phyloP scores from a whole-genome alignment of 1,284 basidiomycete genomes.

The Ceratobasidium sp. region DNA sequence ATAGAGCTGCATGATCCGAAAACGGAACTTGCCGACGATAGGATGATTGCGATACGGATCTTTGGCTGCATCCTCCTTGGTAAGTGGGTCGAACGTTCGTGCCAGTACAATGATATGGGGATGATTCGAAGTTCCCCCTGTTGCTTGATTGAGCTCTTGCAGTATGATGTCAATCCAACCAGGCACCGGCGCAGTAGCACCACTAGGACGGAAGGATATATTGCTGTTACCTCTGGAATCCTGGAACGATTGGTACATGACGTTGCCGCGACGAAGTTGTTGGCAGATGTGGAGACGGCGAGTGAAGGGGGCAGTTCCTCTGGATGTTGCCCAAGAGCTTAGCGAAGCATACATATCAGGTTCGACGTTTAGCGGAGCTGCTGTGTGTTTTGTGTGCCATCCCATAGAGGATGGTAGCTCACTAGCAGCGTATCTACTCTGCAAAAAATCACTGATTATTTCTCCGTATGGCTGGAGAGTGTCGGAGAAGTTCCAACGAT shows the following conservation, averaged over 20 bases:
- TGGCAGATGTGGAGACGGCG: background rate
- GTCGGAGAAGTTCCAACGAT: background rate
- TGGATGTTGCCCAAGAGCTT: background rate
- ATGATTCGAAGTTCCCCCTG: background rate
- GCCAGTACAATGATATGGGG: background rate
- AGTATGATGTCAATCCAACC: background rate
- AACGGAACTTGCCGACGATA: background rate
- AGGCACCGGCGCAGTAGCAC: background rate
- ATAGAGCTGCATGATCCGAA: background rate
- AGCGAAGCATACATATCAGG: too few relatives aligned
- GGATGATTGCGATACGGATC: background rate
- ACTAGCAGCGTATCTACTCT: background rate
- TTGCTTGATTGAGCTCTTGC: background rate
- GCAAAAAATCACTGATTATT: background rate
- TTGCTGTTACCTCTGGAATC: background rate
- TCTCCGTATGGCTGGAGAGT: background rate
- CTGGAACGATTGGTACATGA: background rate
- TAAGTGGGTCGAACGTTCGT: background rate
- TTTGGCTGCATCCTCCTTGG: background rate
- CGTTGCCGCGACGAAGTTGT: background rate
- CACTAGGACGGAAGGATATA: background rate
- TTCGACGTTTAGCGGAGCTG: too few relatives aligned
- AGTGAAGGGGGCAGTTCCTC: too few relatives aligned
- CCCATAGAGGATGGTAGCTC: background rate
- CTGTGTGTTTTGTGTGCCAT: background rate